These are phyloP conservation scores for Candida ovalis DNA, from an alignment of 805 yeast genomes.

Conservation along the genomic window DNA sequence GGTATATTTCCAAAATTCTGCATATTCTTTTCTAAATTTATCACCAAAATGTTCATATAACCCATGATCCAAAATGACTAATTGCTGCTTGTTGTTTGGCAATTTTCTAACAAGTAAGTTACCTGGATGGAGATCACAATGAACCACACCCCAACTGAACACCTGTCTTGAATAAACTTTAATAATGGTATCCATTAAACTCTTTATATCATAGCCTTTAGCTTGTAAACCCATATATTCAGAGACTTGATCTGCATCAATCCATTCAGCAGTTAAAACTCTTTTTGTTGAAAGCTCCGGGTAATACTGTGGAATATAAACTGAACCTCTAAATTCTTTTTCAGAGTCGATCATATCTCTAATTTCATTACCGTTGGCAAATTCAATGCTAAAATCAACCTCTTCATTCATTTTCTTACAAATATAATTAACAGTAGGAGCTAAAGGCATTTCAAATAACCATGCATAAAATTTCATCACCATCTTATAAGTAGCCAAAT, in stretches of 20 bases:
- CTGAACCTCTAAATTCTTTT: constrained; percentile 34
- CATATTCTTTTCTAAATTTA: constrained; percentile 51
- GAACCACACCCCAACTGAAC: constrained; percentile 64
- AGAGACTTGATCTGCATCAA: constrained; percentile 63
- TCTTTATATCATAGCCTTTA: constrained; percentile 35
- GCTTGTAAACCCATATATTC: constrained; percentile 39
- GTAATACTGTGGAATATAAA: constrained; percentile 55
- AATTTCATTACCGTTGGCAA: constrained; percentile 45
- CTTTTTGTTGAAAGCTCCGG: constrained; percentile 42
- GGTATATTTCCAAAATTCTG: constrained; percentile 59
- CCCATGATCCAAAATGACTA: constrained; percentile 75
- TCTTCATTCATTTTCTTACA: constrained; percentile 56
- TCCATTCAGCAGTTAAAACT: constrained; percentile 70
- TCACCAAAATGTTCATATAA: constrained; percentile 54
- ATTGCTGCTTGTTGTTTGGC: constrained; percentile 39
- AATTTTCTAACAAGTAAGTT: constrained; percentile 54
- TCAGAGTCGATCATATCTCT: constrained; percentile 39
- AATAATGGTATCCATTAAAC: constrained; percentile 48
- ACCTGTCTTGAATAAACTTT: constrained; percentile 53
- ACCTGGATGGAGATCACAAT: constrained; percentile 82
- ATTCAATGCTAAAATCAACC: constrained; percentile 57
- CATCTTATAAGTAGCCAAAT: constrained; percentile 52
- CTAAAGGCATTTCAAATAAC: constrained; percentile 62
- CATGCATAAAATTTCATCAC: constrained; percentile 51
- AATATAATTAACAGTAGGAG: constrained; percentile 52